Base-by-base conservation (phyloP, 441 rosid species). In the Euphorbia corollata region DNA sequence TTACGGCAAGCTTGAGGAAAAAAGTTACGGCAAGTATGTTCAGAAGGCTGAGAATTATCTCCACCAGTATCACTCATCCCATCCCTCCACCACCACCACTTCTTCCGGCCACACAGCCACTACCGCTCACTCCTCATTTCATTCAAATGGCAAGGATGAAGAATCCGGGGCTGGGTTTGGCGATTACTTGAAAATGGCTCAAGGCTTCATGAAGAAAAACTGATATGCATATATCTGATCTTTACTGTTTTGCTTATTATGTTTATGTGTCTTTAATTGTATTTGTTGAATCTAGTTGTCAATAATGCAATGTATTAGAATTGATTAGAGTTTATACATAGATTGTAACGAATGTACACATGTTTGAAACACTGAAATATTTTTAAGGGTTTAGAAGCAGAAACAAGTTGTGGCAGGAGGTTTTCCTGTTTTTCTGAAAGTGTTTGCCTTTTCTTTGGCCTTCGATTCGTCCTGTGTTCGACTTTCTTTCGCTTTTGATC, bases 1-100 rank as follows among this genome's bases (percentile, higher is more conserved):
- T 56, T 89, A 85, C 55, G 89, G 82, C 2, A 89, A 89, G 77
- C 76, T 85, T 39, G 89, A 89, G 16, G 80, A 82, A 39, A 82
- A 76, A 71, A 69, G 78, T 38, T 59, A 60, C 18, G 92, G 92
- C 41, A 79, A 85, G 75, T 82, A 85, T 71, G 73, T 86, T 2
- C 85, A 81, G 10, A 83, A 85, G 77, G 91, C 92, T 6, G 86
- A 87, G 84, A 64, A 62, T 38, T 85, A 87, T 72, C 90, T 89
- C 65, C 83, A 79, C 72, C 65, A 89, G 30, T 85, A 78, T 74
- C 72, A 70, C n/a, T 34, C 81, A 24, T 60, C 84, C 10, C n/a
- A n/a, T n/a, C n/a, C 78, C 53, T 2, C 78, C 63, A 11, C 78
- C 69, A 19, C 69, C 32, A 27, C 80, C 53, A 34, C 64, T 27